Percentiles rank a stretch among this genome's conserved stretches.
Conservation (phyloP, 768 basidiomycete species). For the Lentinula aciculospora region DNA sequence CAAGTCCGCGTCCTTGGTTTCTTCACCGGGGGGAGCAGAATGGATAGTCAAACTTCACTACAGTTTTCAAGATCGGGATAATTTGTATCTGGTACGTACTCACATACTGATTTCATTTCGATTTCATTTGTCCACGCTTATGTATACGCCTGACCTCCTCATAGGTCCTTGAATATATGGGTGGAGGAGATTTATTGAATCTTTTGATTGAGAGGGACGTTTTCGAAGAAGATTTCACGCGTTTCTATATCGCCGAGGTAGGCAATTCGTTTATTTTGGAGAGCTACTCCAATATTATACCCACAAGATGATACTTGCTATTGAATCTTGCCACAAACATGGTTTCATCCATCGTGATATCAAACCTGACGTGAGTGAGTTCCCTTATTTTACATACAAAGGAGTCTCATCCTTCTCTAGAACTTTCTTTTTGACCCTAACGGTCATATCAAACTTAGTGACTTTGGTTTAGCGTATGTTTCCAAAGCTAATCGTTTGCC, state of each 20-base stretch:
- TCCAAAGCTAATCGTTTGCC: slow-evolving; percentile 8
- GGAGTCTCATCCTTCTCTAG: slow-evolving; percentile 31
- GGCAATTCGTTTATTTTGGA: slow-evolving; percentile 13
- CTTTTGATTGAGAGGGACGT: slow-evolving; percentile 89
- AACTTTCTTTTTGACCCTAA: slow-evolving; percentile 94
- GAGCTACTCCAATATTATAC: slow-evolving; percentile 8
- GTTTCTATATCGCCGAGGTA: slow-evolving; percentile 95
- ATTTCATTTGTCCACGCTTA: slow-evolving; percentile 38
- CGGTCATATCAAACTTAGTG: slow-evolving; percentile 92
- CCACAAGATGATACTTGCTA: slow-evolving; percentile 85
- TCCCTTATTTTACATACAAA: slow-evolving; percentile 13
- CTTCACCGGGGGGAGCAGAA: slow-evolving; percentile 69
- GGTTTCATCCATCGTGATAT: slow-evolving; percentile 99
- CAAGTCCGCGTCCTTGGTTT: slow-evolving; percentile 80
- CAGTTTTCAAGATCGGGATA: slow-evolving; percentile 92
- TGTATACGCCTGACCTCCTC: slow-evolving; percentile 10
- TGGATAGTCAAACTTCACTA: slow-evolving; percentile 95
- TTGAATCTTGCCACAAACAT: slow-evolving; percentile 88
- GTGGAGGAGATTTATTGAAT: slow-evolving; percentile 93
- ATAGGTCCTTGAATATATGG: slow-evolving; percentile 92
- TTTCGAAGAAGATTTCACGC: slow-evolving; percentile 86
- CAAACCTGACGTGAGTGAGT: slow-evolving; percentile 75
- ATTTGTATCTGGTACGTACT: slow-evolving; percentile 79
- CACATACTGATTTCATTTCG: slow-evolving; percentile 44
- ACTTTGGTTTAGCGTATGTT: slow-evolving; percentile 93